Evolutionary conservation across 1,284 basidiomycete species (phyloP), one percentile per base, ranked within the genome.

Genomic region (Rhodotorula sp.): DNA sequence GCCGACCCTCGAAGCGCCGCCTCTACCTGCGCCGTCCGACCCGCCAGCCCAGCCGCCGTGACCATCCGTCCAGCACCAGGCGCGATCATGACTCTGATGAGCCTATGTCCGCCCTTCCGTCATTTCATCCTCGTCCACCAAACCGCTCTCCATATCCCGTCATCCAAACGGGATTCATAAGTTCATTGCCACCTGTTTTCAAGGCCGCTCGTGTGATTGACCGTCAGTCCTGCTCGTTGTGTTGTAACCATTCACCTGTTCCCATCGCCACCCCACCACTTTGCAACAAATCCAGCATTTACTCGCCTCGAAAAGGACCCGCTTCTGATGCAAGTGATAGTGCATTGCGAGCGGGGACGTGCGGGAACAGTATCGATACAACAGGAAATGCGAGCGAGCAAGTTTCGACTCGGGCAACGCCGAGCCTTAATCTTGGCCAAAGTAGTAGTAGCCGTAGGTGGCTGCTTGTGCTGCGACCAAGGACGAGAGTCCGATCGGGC

Each of bases 371-470:
- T 14, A 54, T 17, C 17, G 53, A 29, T 54, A 54, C 53, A 54
- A 54, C 53, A 54, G n/a, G 53, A 24, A 24, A 26, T n/a, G 26
- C 53, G 17, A 54, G 29, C 53, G 53, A 30, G 12, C n/a, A 8
- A 54, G 53, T 29, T 15, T 2, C 12, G 26, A 29, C 53, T 8
- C 46, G 46, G 24, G 17, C 37, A 1, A 12, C 26, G 17, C 29
- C 30, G 15, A 6, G n/a, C 29, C 60, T 30, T 30, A 56, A 18
- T 49, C 54, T 30, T 68, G 67, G 15, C 56, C 59, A 20, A 60
- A 55, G 58, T 73, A 73, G 20, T 56, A 73, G 30, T 56, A 66
- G 3, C 72, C 72, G 45, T 60, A 73, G n/a, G 33, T 45, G 3
- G 44, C 63, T 7, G 72, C 74, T 24, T 71, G 69, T 2, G 60